Evolutionary conservation across 2,329 filamentous ascomycete species (phyloP).

Genomic region (Fusarium sp.): DNA sequence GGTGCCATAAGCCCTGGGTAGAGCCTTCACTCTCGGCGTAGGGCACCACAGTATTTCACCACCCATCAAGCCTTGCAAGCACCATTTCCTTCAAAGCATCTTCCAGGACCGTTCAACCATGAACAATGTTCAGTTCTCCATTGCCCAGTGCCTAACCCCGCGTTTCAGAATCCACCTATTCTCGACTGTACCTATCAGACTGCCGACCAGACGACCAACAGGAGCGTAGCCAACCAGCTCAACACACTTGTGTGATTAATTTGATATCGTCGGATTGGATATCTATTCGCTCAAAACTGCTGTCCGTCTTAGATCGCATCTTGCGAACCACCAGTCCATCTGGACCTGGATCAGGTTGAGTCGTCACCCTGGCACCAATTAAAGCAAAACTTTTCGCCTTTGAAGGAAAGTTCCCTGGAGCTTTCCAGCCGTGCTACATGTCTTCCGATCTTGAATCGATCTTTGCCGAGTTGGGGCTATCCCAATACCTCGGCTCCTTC

Average conservation of each 20-base stretch:
- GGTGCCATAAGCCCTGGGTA: not conserved
- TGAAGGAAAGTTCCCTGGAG: slow-evolving; percentile 21
- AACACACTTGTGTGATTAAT: not conserved
- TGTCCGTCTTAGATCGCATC: not conserved
- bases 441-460: slow-evolving; percentile 71
- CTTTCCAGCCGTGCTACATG: slow-evolving; percentile 49
- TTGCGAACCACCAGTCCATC: not conserved
- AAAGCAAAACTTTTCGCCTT: slow-evolving; percentile 18
- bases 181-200: slow-evolving; percentile 1
- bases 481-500: slow-evolving; percentile 79
- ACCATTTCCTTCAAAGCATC: slow-evolving; percentile 1
- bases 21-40: not conserved
- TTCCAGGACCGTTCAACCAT: not conserved
- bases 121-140: slow-evolving; percentile 18
- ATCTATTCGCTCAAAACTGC: not conserved
- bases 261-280: not conserved
- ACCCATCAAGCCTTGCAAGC: not conserved
- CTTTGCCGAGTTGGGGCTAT: slow-evolving; percentile 80
- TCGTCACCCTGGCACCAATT: slow-evolving; percentile 35
- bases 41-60: not conserved
- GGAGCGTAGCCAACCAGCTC: not conserved
- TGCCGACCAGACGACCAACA: not conserved
- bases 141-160: slow-evolving; percentile 26
- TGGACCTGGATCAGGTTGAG: slow-evolving; percentile 12
- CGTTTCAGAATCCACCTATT: slow-evolving; percentile 32